These are phyloP conservation scores for Podosphaera leucotricha DNA, from an alignment of 2,329 filamentous ascomycete genomes.

Conservation along the genomic window DNA sequence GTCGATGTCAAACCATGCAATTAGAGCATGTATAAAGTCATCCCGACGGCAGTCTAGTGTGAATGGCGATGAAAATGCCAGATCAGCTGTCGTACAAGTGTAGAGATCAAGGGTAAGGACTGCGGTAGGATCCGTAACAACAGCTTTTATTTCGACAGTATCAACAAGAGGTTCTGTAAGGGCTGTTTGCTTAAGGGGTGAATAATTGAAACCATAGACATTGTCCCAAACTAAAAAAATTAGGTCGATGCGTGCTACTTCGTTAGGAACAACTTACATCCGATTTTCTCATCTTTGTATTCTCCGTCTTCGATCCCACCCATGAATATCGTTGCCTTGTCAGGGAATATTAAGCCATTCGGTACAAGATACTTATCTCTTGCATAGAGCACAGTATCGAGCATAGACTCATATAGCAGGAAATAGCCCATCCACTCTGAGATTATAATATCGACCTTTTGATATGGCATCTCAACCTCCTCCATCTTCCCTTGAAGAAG, in stretches of 20 bases:
- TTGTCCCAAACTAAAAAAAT: conserved; percentile 73
- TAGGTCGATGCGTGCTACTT: not conserved
- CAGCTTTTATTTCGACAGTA: conserved; percentile 90
- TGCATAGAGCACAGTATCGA: conserved; percentile 93
- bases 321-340: conserved; percentile 94
- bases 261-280: conserved; percentile 38
- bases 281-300: conserved; percentile 99
- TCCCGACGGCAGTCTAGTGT: conserved; percentile 54
- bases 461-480: conserved; percentile 78
- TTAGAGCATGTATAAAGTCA: conserved; percentile 89
- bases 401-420: conserved; percentile 94
- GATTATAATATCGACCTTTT: conserved; percentile 97
- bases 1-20: conserved; percentile 98
- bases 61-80: conserved; percentile 65
- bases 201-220: conserved; percentile 95
- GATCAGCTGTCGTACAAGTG: conserved; percentile 61
- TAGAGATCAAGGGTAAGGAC: conserved; percentile 84
- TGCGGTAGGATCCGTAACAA: conserved; percentile 72
- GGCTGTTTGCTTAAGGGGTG: conserved; percentile 76
- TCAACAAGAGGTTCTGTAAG: conserved; percentile 92
- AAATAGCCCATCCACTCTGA: conserved; percentile 99
- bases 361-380: conserved; percentile 74
- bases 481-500: conserved; percentile 99
- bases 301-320: conserved; percentile 96
- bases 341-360: conserved; percentile 87